Percentiles rank a stretch among this genome's conserved stretches.
Evolutionary conservation across 208 protist genomes (phyloP).

Genomic region (Endotrypanum monterogeii): DNA sequence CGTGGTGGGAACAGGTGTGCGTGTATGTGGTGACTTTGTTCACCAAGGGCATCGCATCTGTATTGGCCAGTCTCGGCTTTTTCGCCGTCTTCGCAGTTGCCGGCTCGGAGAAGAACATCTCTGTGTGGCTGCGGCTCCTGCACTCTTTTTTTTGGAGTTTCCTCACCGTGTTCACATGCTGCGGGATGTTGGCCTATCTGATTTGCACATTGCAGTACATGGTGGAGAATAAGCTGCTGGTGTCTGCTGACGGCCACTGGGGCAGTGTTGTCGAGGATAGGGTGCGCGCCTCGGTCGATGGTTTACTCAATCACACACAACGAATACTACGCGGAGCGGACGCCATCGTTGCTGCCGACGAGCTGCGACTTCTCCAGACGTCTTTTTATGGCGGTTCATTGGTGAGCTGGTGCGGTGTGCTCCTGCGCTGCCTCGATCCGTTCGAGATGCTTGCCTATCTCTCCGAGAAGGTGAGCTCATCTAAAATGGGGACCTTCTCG

Average conservation of each 20-base stretch:
- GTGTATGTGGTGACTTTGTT: conserved; percentile 44
- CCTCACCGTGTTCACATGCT: conserved; percentile 52
- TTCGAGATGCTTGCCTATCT: conserved; percentile 72
- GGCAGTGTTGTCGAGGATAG: conserved; percentile 65
- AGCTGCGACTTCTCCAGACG: conserved; percentile 18
- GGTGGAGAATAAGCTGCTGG: conserved; percentile 48
- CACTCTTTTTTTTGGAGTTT: conserved; percentile 58
- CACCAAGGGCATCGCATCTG: conserved; percentile 44
- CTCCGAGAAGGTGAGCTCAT: conserved; percentile 49
- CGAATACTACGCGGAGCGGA: conserved; percentile 32
- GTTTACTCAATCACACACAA: conserved; percentile 42
- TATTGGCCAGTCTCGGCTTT: conserved; percentile 44
- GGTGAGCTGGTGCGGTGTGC: conserved; percentile 27
- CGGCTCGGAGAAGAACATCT: conserved; percentile 38
- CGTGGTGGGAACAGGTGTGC: conserved; percentile 28
- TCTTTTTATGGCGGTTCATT: conserved; percentile 37
- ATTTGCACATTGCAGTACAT: conserved; percentile 65
- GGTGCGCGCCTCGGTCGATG: conserved; percentile 32
- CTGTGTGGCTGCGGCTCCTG: conserved; percentile 40
- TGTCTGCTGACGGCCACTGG: conserved; percentile 56
- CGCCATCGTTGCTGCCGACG: conserved; percentile 3
- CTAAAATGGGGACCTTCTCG: conserved; percentile 51
- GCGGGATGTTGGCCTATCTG: conserved; percentile 49
- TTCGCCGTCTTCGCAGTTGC: conserved; percentile 53
- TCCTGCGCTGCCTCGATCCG: conserved; percentile 56